phyloP scores from a whole-genome alignment of 2,329 filamentous ascomycete species.

The Fusarium floridanum region DNA sequence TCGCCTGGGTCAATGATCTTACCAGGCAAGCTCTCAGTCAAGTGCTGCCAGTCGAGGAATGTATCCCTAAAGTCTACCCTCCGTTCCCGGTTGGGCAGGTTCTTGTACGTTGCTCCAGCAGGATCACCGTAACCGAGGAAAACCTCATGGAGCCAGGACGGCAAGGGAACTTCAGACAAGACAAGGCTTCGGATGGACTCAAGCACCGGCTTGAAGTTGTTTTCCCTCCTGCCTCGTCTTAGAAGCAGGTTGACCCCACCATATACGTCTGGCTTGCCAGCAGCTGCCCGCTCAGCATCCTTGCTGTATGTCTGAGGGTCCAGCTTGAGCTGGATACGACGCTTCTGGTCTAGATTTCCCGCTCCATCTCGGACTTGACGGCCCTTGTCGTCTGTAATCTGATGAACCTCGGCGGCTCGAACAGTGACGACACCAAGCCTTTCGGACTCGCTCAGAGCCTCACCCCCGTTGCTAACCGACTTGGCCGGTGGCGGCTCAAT shows the following conservation, averaged over 20 bases:
- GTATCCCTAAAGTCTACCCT: slow-evolving; percentile 93
- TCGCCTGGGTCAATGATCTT: slow-evolving; percentile 85
- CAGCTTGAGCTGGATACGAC: slow-evolving; percentile 83
- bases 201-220: slow-evolving; percentile 95
- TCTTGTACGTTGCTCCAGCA: slow-evolving; percentile 85
- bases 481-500: slow-evolving; percentile 73
- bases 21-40: slow-evolving; percentile 89
- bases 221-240: slow-evolving; percentile 86
- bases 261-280: slow-evolving; percentile 84
- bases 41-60: slow-evolving; percentile 94
- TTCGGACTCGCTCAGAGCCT: slow-evolving; percentile 62
- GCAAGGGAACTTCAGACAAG: slow-evolving; percentile 85
- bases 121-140: slow-evolving; percentile 98
- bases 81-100: slow-evolving; percentile 81
- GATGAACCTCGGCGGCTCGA: slow-evolving; percentile 86
- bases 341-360: slow-evolving; percentile 73
- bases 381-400: slow-evolving; percentile 88
- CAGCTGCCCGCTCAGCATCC: slow-evolving; percentile 75
- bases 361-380: slow-evolving; percentile 74
- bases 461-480: slow-evolving; percentile 65
- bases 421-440: slow-evolving; percentile 77
- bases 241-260: slow-evolving; percentile 87
- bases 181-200: slow-evolving; percentile 91
- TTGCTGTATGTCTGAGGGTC: slow-evolving; percentile 82
- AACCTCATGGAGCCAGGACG: slow-evolving; percentile 94